Percentiles rank a stretch among this genome's conserved stretches.
phyloP scores from a whole-genome alignment of 805 yeast genomes.

The Hanseniaspora pseudoguilliermondii region DNA sequence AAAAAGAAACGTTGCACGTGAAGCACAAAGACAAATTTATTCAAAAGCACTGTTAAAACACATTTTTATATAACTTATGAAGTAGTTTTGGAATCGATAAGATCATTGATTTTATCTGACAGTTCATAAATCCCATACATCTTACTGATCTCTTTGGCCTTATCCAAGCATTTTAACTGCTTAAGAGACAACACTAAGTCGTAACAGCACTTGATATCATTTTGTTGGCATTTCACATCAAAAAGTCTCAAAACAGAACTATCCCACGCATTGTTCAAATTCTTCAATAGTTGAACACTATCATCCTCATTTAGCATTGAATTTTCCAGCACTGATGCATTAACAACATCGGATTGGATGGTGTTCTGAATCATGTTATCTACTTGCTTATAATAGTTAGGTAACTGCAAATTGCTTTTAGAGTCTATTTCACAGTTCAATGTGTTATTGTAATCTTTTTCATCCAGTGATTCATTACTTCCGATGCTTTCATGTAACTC shows the following conservation, averaged over 20 bases:
- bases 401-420: background rate
- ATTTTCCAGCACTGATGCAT: background rate
- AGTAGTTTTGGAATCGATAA: constrained; percentile 35
- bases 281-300: constrained; percentile 32
- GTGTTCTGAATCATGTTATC: background rate
- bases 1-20: background rate
- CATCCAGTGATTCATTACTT: background rate
- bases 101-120: constrained; percentile 41
- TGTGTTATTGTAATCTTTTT: background rate
- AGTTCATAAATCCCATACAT: constrained; percentile 45
- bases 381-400: background rate
- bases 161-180: constrained; percentile 66
- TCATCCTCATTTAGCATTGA: background rate
- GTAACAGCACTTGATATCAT: constrained; percentile 51
- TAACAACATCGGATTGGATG: background rate
- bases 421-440: constrained; percentile 1
- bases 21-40: no score
- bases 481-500: background rate
- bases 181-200: constrained; percentile 56
- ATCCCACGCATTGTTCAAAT: constrained; percentile 52
- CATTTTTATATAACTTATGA: background rate
- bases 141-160: constrained; percentile 76
- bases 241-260: constrained; percentile 65
- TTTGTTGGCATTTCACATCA: constrained; percentile 58
- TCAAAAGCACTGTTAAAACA: no score